Percentiles rank a stretch among this genome's conserved stretches.
These are phyloP conservation scores for Lichenothelia convexa DNA, from an alignment of 495 filamentous ascomycete genomes.

Conservation along the genomic window DNA sequence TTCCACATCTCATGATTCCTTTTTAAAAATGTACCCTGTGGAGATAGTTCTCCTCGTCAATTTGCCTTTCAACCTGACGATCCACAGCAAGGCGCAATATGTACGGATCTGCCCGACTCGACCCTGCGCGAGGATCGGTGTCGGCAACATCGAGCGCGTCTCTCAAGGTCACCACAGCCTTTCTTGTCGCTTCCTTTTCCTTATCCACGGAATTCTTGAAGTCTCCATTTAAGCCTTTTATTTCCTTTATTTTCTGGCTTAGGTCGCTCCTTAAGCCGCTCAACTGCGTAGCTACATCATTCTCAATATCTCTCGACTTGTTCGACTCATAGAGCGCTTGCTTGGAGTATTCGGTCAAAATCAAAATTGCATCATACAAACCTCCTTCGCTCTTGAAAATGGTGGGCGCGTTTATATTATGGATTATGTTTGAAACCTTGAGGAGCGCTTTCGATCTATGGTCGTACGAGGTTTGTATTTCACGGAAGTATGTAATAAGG, in stretches of 20 bases:
- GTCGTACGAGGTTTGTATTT: slow-evolving; percentile 83
- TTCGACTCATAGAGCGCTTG: slow-evolving; percentile 63
- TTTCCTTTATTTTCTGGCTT: slow-evolving; percentile 92
- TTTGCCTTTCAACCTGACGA: slow-evolving; percentile 71
- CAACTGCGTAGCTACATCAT: slow-evolving; percentile 73
- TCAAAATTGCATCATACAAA: slow-evolving; percentile 65
- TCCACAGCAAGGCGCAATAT: slow-evolving; percentile 70
- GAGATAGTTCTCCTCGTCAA: slow-evolving; percentile 93
- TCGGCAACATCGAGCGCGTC: slow-evolving; percentile 64
- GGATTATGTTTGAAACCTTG: slow-evolving; percentile 68
- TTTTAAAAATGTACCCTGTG: slow-evolving; percentile 44
- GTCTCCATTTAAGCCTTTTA: slow-evolving; percentile 76
- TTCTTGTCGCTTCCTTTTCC: slow-evolving; percentile 52
- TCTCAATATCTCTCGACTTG: slow-evolving; percentile 78
- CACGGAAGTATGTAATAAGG: slow-evolving; percentile 82
- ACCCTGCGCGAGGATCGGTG: slow-evolving; percentile 50
- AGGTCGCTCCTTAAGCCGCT: slow-evolving; percentile 75
- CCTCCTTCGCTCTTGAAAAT: slow-evolving; percentile 62
- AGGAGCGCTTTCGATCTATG: slow-evolving; percentile 61
- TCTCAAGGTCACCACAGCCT: slow-evolving; percentile 56
- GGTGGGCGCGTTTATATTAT: slow-evolving; percentile 54
- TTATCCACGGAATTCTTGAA: slow-evolving; percentile 84
- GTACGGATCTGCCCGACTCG: slow-evolving; percentile 82
- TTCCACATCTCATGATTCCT: background rate
- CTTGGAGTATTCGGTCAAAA: slow-evolving; percentile 68